phyloP scores from a whole-genome alignment of 2,329 filamentous ascomycete species.

The Dendrostoma leiphaemia region DNA sequence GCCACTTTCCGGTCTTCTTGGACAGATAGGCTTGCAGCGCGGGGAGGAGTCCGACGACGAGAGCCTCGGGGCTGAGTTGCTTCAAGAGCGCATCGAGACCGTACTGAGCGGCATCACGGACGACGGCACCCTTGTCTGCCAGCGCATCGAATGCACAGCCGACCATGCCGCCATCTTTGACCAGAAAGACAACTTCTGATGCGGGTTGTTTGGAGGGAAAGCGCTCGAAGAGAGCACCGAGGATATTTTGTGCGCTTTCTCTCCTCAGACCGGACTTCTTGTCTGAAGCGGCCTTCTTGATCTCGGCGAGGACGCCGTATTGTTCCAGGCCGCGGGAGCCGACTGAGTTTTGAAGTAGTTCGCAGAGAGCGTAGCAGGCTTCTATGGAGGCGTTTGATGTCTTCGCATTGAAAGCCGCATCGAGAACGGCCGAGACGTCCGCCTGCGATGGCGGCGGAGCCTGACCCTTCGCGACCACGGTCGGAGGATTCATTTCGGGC shows the following conservation, averaged over 20 bases:
- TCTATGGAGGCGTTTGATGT: slow-evolving; percentile 69
- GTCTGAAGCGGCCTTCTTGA: slow-evolving; percentile 76
- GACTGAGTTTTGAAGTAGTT: slow-evolving; percentile 52
- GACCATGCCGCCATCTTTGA: slow-evolving; percentile 77
- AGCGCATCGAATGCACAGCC: slow-evolving; percentile 76
- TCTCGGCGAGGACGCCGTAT: slow-evolving; percentile 54
- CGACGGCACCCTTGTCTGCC: slow-evolving; percentile 84
- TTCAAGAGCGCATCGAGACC: slow-evolving; percentile 86
- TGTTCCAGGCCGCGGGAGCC: slow-evolving; percentile 51
- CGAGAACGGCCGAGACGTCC: slow-evolving; percentile 63
- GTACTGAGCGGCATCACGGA: slow-evolving; percentile 90
- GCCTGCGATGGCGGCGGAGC: slow-evolving; percentile 59
- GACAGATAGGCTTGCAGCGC: slow-evolving; percentile 71
- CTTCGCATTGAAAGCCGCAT: slow-evolving; percentile 66
- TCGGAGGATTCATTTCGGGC: slow-evolving; percentile 22
- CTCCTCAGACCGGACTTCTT: slow-evolving; percentile 88
- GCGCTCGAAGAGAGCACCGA: slow-evolving; percentile 90
- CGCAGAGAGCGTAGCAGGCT: slow-evolving; percentile 60
- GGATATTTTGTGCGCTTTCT: slow-evolving; percentile 91
- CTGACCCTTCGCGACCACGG: slow-evolving; percentile 23
- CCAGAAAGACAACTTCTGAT: slow-evolving; percentile 76
- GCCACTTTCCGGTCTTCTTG: slow-evolving; percentile 92
- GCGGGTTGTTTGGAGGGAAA: slow-evolving; percentile 75
- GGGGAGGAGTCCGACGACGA: slow-evolving; percentile 80
- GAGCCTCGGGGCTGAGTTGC: slow-evolving; percentile 75